Conservation (phyloP, 1,139 yeast species). For the Magnusiomyces magnusii region DNA sequence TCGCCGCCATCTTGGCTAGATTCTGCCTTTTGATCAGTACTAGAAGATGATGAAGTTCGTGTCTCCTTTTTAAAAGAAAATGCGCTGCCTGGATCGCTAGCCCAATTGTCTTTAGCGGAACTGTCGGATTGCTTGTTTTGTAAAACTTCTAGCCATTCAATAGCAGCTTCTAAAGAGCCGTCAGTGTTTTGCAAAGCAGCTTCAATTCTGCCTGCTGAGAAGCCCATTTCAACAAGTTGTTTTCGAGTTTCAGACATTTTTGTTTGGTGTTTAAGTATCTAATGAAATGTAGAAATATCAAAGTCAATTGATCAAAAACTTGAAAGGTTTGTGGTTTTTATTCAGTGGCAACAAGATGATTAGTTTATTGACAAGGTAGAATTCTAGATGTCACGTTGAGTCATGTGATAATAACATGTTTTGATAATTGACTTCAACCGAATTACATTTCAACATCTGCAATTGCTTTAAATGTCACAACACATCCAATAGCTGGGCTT, state of each 20-base stretch:
- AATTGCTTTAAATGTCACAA: no score
- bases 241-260: neutral
- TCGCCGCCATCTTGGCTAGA: neutral
- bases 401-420: no score
- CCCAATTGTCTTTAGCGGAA: slow-evolving; percentile 11
- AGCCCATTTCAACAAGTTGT: slow-evolving; percentile 32
- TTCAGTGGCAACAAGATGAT: no score
- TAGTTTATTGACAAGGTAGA: no score
- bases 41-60: neutral
- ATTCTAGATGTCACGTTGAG: no score
- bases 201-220: slow-evolving; percentile 30
- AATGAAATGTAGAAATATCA: no score
- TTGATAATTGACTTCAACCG: no score
- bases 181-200: slow-evolving; percentile 29
- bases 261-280: neutral
- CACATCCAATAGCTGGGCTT: no score
- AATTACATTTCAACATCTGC: no score
- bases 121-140: slow-evolving; percentile 17
- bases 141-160: slow-evolving; percentile 32
- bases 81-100: slow-evolving; percentile 3
- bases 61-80: slow-evolving; percentile 4
- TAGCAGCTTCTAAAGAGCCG: slow-evolving; percentile 28
- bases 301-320: no score
- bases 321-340: no score
- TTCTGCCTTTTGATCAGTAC: neutral